Conservation (phyloP, 495 filamentous ascomycete genomes). For the Beverwykella pulmonaria region DNA sequence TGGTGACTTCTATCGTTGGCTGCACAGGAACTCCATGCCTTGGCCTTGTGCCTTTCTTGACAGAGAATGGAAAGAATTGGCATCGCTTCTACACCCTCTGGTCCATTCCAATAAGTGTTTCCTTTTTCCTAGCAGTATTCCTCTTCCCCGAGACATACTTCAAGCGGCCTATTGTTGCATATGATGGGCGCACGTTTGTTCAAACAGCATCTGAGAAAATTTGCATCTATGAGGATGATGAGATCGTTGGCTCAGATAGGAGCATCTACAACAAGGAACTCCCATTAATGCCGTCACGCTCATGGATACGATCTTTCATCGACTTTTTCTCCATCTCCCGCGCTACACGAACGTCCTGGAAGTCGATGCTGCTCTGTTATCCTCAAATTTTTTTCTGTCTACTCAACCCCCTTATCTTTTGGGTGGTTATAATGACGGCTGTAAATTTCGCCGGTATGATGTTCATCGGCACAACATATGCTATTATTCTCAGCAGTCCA, state of each 20-base stretch:
- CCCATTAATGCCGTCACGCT: neutral
- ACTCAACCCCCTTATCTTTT: constrained; percentile 30
- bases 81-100: constrained; percentile 19
- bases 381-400: constrained; percentile 25
- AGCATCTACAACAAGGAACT: neutral
- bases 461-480: constrained; percentile 28
- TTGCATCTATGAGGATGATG: constrained; percentile 21
- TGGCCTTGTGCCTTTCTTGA: constrained; percentile 10
- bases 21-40: neutral
- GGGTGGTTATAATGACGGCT: constrained; percentile 17
- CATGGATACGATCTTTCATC: neutral
- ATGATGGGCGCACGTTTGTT: constrained; percentile 21
- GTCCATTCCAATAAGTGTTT: constrained; percentile 13
- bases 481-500: neutral
- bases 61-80: constrained; percentile 20
- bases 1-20: constrained; percentile 16
- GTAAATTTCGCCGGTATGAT: constrained; percentile 29
- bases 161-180: constrained; percentile 25
- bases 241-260: neutral
- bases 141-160: constrained; percentile 30
- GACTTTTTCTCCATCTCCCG: constrained; percentile 8
- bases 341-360: constrained; percentile 11
- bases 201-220: constrained; percentile 24
- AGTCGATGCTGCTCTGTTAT: constrained; percentile 13
- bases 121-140: constrained; percentile 3